Conservation (phyloP, 768 basidiomycete species). For the Trametes sanguinea region DNA sequence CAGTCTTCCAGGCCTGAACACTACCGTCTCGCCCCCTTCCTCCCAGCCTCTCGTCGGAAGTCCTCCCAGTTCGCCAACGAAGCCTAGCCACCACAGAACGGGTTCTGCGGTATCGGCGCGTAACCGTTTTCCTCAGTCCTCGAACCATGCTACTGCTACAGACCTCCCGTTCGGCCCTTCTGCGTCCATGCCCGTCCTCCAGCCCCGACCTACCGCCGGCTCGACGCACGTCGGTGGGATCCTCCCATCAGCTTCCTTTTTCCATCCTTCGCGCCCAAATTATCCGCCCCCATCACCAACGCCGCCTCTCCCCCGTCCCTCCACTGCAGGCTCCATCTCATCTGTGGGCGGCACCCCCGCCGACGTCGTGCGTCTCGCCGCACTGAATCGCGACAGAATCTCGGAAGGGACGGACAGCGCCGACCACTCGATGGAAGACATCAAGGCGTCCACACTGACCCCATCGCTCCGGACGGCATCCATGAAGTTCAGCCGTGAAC, state of each 20-base stretch:
- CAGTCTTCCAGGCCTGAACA: slow-evolving; percentile 21
- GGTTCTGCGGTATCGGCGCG: slow-evolving; percentile 19
- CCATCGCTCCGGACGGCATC: slow-evolving; percentile 41
- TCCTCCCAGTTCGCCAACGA: slow-evolving; percentile 27
- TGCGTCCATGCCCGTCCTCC: slow-evolving; percentile 24
- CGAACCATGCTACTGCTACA: slow-evolving; percentile 1
- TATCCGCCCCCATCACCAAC: slow-evolving; percentile 48
- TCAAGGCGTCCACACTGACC: slow-evolving; percentile 36
- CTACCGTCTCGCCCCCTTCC: slow-evolving; percentile 10
- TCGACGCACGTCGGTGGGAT: slow-evolving; percentile 71
- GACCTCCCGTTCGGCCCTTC: slow-evolving; percentile 27
- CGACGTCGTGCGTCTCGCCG: slow-evolving; percentile 44
- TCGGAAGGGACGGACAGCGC: slow-evolving; percentile 44
- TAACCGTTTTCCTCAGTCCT: slow-evolving; percentile 16
- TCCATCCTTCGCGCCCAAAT: slow-evolving; percentile 65
- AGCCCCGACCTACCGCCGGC: slow-evolving; percentile 23
- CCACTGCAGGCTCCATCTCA: slow-evolving; percentile 31
- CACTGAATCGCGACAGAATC: slow-evolving; percentile 38
- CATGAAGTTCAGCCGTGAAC: slow-evolving; percentile 69
- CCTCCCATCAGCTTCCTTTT: slow-evolving; percentile 78
- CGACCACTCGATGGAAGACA: slow-evolving; percentile 35
- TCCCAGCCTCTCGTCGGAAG: slow-evolving; percentile 25
- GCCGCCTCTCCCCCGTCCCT: slow-evolving; percentile 33
- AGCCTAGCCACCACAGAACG: slow-evolving; percentile 18
- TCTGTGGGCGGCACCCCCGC: slow-evolving; percentile 29